Conservation (phyloP, 257 asterid genomes). For the Linderniella brevidens region DNA sequence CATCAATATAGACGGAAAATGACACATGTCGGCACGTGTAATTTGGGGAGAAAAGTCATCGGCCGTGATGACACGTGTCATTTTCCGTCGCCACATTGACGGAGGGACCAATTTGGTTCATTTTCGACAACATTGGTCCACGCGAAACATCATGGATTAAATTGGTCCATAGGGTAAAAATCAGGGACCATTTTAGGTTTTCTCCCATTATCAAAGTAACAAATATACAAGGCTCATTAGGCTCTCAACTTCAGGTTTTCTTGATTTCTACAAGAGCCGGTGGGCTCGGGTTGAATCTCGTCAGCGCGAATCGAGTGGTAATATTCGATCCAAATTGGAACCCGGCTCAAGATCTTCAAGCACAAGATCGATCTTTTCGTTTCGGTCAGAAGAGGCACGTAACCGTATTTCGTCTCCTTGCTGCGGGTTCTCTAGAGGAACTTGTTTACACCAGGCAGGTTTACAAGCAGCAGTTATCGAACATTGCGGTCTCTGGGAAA, state of each 20-base stretch:
- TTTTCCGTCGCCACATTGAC: too few species aligned
- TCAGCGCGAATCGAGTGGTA: slow-evolving; percentile 85
- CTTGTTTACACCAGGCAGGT: slow-evolving; percentile 84
- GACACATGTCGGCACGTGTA: too few species aligned
- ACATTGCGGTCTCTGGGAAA: slow-evolving; percentile 82
- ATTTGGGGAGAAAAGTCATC: too few species aligned
- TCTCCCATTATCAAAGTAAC: too few species aligned
- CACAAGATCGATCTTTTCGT: slow-evolving; percentile 90
- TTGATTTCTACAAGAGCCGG: slow-evolving; percentile 96
- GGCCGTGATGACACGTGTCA: too few species aligned
- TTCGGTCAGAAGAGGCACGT: slow-evolving; percentile 88
- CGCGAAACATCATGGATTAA: too few species aligned
- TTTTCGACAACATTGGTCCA: too few species aligned
- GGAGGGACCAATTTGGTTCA: too few species aligned
- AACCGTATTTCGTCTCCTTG: slow-evolving; percentile 82
- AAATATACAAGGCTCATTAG: not conserved
- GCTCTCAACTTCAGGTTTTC: slow-evolving; percentile 43
- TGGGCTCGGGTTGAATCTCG: slow-evolving; percentile 91
- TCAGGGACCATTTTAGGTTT: too few species aligned
- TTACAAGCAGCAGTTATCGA: slow-evolving; percentile 84
- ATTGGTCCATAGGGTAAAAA: too few species aligned
- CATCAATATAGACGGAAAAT: too few species aligned
- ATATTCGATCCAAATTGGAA: slow-evolving; percentile 97
- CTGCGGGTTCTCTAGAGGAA: slow-evolving; percentile 95
- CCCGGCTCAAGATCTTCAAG: slow-evolving; percentile 96